These are phyloP conservation scores for Pulveroboletus sp. DNA, from an alignment of 768 basidiomycete species.

Conservation along the genomic window DNA sequence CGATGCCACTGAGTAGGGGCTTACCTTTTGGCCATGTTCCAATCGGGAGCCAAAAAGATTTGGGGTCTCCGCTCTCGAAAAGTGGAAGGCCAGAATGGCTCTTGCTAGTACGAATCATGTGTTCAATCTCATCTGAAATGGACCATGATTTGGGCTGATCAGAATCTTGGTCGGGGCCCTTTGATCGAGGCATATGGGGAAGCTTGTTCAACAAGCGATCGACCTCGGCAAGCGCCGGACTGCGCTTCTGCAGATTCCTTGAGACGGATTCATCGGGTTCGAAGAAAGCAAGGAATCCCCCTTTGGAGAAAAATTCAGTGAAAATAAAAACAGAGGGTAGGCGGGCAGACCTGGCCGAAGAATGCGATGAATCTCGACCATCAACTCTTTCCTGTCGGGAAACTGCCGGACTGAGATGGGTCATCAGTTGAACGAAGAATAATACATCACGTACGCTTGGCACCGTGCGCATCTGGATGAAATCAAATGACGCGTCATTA, in stretches of 20 bases:
- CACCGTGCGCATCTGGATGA: conserved; percentile 9
- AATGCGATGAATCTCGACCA: conserved; percentile 4
- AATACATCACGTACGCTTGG: conserved; percentile 1
- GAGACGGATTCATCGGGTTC: conserved; percentile 3
- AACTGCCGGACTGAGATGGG: background rate
- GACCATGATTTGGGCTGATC: conserved; percentile 3
- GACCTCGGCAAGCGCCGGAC: conserved; percentile 2
- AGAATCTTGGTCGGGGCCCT: background rate
- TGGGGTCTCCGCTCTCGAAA: background rate
- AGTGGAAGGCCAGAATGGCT: background rate
- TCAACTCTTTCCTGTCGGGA: background rate
- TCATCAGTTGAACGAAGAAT: too few species aligned
- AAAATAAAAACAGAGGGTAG: background rate
- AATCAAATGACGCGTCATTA: conserved; percentile 9
- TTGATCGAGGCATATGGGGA: conserved; percentile 6
- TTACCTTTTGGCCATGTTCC: conserved; percentile 3
- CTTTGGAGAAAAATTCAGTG: background rate
- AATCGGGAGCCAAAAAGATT: conserved; percentile 3
- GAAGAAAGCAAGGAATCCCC: conserved; percentile 2
- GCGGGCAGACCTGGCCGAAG: conserved; percentile 1
- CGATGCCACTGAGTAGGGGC: too few species aligned
- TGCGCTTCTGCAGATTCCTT: background rate
- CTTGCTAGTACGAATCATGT: background rate
- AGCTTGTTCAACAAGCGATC: conserved; percentile 3
- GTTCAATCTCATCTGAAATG: background rate